Evolutionary conservation across 495 filamentous ascomycete species (phyloP), one percentile per base, ranked within the genome.

Genomic region (Xylona heveae): DNA sequence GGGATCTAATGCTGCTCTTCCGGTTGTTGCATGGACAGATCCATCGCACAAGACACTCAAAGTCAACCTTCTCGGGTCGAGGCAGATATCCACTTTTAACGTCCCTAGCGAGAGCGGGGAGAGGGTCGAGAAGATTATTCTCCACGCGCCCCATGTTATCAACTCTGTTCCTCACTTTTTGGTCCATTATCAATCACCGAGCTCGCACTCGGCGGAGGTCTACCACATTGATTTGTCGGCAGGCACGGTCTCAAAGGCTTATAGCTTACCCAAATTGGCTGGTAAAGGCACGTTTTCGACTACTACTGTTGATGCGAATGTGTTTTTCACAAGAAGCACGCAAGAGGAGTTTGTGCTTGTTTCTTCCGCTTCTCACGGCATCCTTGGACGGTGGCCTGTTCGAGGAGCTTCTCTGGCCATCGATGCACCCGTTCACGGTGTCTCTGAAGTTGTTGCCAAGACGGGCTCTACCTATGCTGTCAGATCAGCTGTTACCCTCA

Each of bases 251-350:
- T 61, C 56, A 1, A 79, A 79, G 46, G 73, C 74, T 1, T 92
- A 92, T 43, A 59, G 66, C 17, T 58, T 94, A 24, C 77, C 82
- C 2, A 64, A 66, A 21, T 35, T 79, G 16, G 44, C 62, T 16
- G 78, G 76, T 4, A 57, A 57, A 31, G 82, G 80, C 20, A 69
- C 71, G 3, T 79, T 92, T 44, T 75, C 88, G 2, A 70, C 69
- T 0, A 91, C 74, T 53, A 78, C 68, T 8, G 60, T 65, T 26
- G 74, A 69, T 35, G 66, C 74, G 2, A 81, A 90, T 48, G 75
- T 88, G 5, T 94, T 81, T 54, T 93, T 95, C 44, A 83, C 75
- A 2, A 61, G 83, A 24, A 55, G 79, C 37, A 80, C 78, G 0
- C 55, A 71, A 14, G 66, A 70, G 12, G 79, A 90, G 39, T 53